phyloP scores from a whole-genome alignment of 352 stramenopile species.

The Phytophthora europaea region DNA sequence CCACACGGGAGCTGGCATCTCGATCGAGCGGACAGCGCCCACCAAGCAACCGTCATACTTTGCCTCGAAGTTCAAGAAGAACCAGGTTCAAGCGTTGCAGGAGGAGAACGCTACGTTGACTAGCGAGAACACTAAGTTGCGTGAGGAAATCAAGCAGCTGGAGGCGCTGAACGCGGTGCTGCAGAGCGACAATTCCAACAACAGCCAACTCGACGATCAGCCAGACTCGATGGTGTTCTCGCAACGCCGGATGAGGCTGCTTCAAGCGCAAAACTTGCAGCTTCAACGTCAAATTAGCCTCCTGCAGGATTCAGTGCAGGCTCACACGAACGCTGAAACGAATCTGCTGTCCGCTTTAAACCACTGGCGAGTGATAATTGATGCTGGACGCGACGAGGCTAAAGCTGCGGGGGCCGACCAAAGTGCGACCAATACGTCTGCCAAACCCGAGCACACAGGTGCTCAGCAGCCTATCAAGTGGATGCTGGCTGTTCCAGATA shows the following conservation, averaged over 20 bases:
- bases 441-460: constrained; percentile 1
- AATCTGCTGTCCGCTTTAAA: constrained; percentile 48
- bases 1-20: constrained; percentile 35
- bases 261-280: constrained; percentile 74
- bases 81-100: constrained; percentile 49
- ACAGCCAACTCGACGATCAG: constrained; percentile 7
- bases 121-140: constrained; percentile 54
- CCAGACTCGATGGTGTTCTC: constrained; percentile 31
- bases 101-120: constrained; percentile 50
- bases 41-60: constrained; percentile 37
- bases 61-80: constrained; percentile 55
- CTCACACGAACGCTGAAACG: constrained; percentile 46
- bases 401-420: constrained; percentile 51
- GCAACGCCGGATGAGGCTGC: constrained; percentile 43
- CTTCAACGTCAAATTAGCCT: constrained; percentile 62
- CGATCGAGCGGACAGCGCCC: constrained; percentile 39
- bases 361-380: constrained; percentile 53
- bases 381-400: constrained; percentile 55
- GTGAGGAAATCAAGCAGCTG: constrained; percentile 57
- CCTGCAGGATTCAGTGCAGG: constrained; percentile 48
- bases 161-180: constrained; percentile 50
- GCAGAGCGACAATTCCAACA: constrained; percentile 40
- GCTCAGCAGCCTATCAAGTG: constrained; percentile 38
- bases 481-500: constrained; percentile 54
- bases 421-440: neutral